phyloP scores from a whole-genome alignment of 2,329 filamentous ascomycete genomes.

The Ophidiomyces ophidiicola region DNA sequence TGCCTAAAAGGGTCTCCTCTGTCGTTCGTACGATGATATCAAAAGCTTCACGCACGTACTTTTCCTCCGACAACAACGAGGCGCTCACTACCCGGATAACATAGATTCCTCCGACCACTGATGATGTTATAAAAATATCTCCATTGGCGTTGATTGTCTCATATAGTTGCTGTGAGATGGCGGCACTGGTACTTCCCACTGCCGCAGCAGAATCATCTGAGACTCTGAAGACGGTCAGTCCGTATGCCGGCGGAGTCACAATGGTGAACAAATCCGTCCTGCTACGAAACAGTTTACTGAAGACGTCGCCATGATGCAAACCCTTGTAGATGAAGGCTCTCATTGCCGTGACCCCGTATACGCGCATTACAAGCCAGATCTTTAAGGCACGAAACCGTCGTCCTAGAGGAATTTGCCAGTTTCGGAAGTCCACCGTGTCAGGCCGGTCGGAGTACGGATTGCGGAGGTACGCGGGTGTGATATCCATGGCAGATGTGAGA shows the following conservation, averaged over 20 bases:
- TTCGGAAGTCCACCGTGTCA: constrained; percentile 83
- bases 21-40: constrained; percentile 55
- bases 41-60: constrained; percentile 61
- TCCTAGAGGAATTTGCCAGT: constrained; percentile 94
- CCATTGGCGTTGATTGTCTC: constrained; percentile 61
- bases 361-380: constrained; percentile 86
- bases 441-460: constrained; percentile 72
- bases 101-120: constrained; percentile 58
- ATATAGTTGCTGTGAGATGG: constrained; percentile 60
- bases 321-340: constrained; percentile 59
- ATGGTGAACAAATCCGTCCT: constrained; percentile 63
- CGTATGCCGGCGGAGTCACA: constrained; percentile 62
- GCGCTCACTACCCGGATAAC: constrained; percentile 72
- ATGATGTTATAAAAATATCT: constrained; percentile 71
- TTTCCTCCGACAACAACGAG: constrained; percentile 56
- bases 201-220: constrained; percentile 30
- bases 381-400: constrained; percentile 79
- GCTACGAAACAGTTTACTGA: constrained; percentile 48
- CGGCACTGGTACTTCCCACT: constrained; percentile 23
- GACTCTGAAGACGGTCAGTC: constrained; percentile 63
- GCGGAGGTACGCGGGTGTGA: constrained; percentile 68
- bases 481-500: constrained; percentile 66
- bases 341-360: constrained; percentile 66
- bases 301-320: constrained; percentile 56
- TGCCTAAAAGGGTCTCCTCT: constrained; percentile 37